Conservation (phyloP, 768 basidiomycete species). For the Mycena floridula region DNA sequence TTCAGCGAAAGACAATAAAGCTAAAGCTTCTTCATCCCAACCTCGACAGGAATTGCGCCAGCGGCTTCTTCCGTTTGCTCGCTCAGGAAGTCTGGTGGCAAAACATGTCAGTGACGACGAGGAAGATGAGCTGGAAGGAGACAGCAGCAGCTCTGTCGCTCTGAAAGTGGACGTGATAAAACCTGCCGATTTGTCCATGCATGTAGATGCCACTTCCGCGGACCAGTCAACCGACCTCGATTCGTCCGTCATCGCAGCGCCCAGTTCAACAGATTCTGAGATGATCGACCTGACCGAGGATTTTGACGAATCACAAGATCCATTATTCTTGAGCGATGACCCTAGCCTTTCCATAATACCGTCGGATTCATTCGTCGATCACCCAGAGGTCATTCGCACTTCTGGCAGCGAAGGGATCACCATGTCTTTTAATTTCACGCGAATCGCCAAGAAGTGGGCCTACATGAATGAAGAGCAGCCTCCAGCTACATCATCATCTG, state of each 20-base stretch:
- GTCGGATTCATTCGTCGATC: constrained; percentile 15
- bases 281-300: constrained; percentile 18
- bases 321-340: constrained; percentile 7
- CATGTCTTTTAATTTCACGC: constrained; percentile 28
- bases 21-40: background rate
- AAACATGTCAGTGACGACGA: constrained; percentile 14
- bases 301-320: constrained; percentile 11
- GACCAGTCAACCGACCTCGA: too few relatives aligned
- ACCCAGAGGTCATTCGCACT: constrained; percentile 37
- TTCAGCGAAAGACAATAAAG: background rate
- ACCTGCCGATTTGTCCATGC: too few relatives aligned
- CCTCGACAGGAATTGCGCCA: constrained; percentile 2
- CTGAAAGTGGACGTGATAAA: too few relatives aligned
- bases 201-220: too few relatives aligned
- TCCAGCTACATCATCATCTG: background rate
- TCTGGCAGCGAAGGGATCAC: constrained; percentile 16
- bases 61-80: constrained; percentile 46
- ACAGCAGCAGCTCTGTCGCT: too few relatives aligned
- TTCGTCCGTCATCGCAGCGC: too few relatives aligned
- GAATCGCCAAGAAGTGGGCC: constrained; percentile 20
- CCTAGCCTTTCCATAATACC: constrained; percentile 8
- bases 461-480: constrained; percentile 3
- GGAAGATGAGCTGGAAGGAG: constrained; percentile 11
- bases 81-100: constrained; percentile 34
- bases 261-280: constrained; percentile 1